Evolutionary conservation across 305 asterid species (phyloP), one percentile per base, ranked within the genome.

Genomic region (Fraxinus ornus): DNA sequence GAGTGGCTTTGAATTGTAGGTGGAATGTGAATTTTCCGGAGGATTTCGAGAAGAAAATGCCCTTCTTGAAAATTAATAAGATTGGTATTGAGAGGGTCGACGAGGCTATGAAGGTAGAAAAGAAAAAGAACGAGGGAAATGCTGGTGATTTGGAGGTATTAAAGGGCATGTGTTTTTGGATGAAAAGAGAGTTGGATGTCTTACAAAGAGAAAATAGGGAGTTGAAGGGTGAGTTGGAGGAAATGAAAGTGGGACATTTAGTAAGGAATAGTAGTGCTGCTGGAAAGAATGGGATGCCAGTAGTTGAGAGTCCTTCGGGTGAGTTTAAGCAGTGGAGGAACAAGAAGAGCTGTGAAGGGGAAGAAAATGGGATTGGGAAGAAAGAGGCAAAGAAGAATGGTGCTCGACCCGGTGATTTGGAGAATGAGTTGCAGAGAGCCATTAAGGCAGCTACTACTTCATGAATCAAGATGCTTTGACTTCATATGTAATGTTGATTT

Each of bases 381-480:
- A 90, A 88, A 75, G 97, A 91, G 76, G 89, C 77, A 68, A 87
- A 84, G 91, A 88, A 87, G 86, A 87, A 86, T 19, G 68, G 33
- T 9, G 80, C 74, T 79, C 7, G 85, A 19, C 89, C 87, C 22
- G 83, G 79, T 75, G 94, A 92, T 85, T 90, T 95, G 77, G 98
- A 95, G 90, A 91, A 78, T 86, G 98, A 95, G 87, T 85, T 95
- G 92, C 91, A 95, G 90, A 92, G 89, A 89, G 98, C 98, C 55
- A 92, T 95, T 77, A 84, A 79, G 88, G 98, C 97, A 64, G 93
- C 96, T 68, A 89, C 95, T 73, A 90, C 97, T 68, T 85, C 83
- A 0, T 87, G 78, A 88, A 87, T 84, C 77, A 44, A 36, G 80
- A 78, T 68, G 35, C 66, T 78, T 66, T 37, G 74, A 26, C n/a